These are phyloP conservation scores for Warburgia ugandensis DNA, from an alignment of 164 flowering plant species.

Conservation along the genomic window DNA sequence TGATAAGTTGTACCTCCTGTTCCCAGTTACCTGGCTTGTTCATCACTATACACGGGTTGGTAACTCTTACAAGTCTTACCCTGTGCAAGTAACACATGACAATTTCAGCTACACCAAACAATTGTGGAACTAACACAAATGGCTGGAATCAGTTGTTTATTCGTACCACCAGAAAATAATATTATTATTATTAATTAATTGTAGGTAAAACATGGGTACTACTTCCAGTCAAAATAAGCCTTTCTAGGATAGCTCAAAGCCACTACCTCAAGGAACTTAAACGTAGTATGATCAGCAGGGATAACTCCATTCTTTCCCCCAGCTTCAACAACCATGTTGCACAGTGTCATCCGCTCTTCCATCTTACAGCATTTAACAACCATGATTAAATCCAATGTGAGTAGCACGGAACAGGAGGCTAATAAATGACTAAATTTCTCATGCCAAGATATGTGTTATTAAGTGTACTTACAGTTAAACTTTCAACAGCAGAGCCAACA, in stretches of 20 bases:
- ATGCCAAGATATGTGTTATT: no score
- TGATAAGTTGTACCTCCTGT: background rate
- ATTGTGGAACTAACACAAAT: no score
- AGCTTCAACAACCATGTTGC: constrained; percentile 99
- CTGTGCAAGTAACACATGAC: constrained; percentile 25
- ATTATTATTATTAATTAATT: no score
- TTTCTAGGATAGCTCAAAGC: no score
- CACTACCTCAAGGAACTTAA: constrained; percentile 85
- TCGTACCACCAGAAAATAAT: no score
- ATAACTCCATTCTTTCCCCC: constrained; percentile 98
- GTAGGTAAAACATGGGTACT: no score
- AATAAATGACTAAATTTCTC: no score
- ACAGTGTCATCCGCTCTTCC: constrained; percentile 99
- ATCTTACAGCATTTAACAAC: constrained; percentile 37
- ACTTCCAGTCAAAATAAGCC: no score
- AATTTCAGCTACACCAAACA: constrained; percentile 3
- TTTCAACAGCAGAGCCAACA: constrained; percentile 86
- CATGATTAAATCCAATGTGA: no score
- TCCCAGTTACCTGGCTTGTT: constrained; percentile 58
- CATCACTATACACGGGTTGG: constrained; percentile 91
- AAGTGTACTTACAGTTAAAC: constrained; percentile 74
- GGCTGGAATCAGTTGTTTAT: no score
- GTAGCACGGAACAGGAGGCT: no score
- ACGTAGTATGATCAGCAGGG: constrained; percentile 87
- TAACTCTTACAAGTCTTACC: constrained; percentile 67